Conservation (phyloP, 331 rosid genomes). For the Pyracantha coccinea region DNA sequence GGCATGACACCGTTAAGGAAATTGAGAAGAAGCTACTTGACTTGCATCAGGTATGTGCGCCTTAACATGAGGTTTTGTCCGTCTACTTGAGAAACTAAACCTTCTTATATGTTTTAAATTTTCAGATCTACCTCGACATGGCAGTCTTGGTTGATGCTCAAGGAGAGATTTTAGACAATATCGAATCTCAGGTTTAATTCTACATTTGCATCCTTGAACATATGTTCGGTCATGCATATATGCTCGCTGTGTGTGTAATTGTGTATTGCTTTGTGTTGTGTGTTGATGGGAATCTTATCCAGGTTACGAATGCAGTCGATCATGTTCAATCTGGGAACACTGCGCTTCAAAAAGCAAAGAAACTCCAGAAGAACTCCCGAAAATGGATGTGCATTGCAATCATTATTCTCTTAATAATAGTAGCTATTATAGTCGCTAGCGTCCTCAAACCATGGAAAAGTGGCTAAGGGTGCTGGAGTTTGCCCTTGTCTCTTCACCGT, state of each 20-base stretch:
- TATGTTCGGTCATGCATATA: conserved; percentile 10
- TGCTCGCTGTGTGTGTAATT: conserved; percentile 13
- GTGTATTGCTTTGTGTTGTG: conserved; percentile 18
- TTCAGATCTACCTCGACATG: conserved; percentile 86
- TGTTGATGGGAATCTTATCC: conserved; percentile 46
- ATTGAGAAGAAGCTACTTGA: conserved; percentile 91
- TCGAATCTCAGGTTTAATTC: conserved; percentile 80
- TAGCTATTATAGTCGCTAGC: conserved; percentile 64
- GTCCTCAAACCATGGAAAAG: conserved; percentile 84
- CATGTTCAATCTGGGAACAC: conserved; percentile 80
- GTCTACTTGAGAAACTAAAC: background rate
- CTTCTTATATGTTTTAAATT: conserved; percentile 11
- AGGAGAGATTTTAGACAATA: conserved; percentile 86
- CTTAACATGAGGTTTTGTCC: background rate
- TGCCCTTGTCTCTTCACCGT: conserved; percentile 35
- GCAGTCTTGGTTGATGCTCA: conserved; percentile 93
- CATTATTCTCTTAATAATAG: conserved; percentile 58
- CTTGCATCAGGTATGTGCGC: conserved; percentile 70
- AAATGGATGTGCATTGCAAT: conserved; percentile 90
- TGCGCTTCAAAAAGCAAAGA: conserved; percentile 77
- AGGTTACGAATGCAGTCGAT: conserved; percentile 66
- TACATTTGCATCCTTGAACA: conserved; percentile 7
- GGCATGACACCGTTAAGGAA: conserved; percentile 88
- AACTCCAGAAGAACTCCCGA: conserved; percentile 74
- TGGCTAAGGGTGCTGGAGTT: conserved; percentile 48